phyloP scores from a whole-genome alignment of 1,139 yeast species.

The Arxiozyma bovina region DNA sequence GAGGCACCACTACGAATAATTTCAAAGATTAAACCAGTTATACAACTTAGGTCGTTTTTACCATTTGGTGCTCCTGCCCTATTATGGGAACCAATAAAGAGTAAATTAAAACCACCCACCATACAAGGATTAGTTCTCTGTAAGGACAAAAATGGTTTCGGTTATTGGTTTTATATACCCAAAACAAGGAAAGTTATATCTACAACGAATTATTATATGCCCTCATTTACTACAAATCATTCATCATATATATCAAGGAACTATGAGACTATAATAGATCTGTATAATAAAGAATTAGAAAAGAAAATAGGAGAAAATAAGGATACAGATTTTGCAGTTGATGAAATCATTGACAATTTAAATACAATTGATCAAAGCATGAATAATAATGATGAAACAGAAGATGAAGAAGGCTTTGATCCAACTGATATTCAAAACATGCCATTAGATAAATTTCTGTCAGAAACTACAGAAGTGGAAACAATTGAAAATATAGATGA shows the following conservation, averaged over 20 bases:
- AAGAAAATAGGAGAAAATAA: neutral
- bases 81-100: neutral
- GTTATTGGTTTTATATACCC: constrained; percentile 4
- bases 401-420: neutral
- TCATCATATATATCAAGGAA: neutral
- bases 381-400: too few species aligned
- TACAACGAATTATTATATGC: neutral
- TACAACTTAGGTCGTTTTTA: neutral
- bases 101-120: neutral
- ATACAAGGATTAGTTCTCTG: neutral
- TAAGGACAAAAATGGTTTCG: constrained; percentile 1
- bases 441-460: neutral
- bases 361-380: too few species aligned
- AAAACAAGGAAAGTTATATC: neutral
- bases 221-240: neutral
- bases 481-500: neutral
- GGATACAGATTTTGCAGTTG: neutral
- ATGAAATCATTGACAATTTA: too few species aligned
- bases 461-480: neutral
- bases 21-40: neutral
- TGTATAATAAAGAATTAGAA: neutral
- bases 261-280: neutral
- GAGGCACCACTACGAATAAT: neutral
- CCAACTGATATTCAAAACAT: too few species aligned
- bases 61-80: constrained; percentile 3